Evolutionary conservation across 2,329 filamentous ascomycete genomes (phyloP).

Genomic region (Dothistroma pini): DNA sequence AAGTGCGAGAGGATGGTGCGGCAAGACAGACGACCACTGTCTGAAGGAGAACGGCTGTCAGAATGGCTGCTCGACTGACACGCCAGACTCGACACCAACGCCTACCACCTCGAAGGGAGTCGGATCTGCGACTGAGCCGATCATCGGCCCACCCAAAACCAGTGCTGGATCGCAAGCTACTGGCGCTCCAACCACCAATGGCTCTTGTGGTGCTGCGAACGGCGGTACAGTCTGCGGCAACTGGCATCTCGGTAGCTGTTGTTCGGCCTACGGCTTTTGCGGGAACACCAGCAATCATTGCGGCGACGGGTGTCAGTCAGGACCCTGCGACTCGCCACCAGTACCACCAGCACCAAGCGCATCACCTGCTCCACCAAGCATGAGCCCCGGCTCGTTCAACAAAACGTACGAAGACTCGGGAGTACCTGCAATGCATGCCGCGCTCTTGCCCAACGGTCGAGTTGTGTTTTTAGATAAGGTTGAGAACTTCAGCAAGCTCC

Average conservation of each 20-base stretch:
- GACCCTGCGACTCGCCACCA: constrained; percentile 46
- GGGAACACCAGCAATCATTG: constrained; percentile 43
- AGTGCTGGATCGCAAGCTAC: constrained; percentile 27
- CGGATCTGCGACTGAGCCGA: constrained; percentile 23
- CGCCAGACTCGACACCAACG: constrained; percentile 7
- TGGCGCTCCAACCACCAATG: constrained; percentile 47
- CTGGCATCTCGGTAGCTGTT: constrained; percentile 53
- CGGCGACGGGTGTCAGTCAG: constrained; percentile 55
- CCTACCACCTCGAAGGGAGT: constrained; percentile 13
- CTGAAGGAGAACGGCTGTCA: constrained; percentile 36
- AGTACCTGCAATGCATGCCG: constrained; percentile 62
- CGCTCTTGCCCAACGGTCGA: constrained; percentile 55
- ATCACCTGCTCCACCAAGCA: constrained; percentile 45
- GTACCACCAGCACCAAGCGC: constrained; percentile 40
- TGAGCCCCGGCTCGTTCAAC: constrained; percentile 45
- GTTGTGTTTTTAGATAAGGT: constrained; percentile 61
- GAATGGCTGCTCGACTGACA: constrained; percentile 36
- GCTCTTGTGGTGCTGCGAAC: constrained; percentile 52
- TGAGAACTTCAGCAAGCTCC: constrained; percentile 58
- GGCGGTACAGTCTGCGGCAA: constrained; percentile 50
- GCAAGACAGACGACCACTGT: constrained; percentile 35
- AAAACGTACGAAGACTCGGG: constrained; percentile 53
- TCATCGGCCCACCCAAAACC: constrained; percentile 27
- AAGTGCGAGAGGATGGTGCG: constrained; percentile 27
- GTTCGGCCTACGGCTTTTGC: constrained; percentile 57